Base-by-base conservation (phyloP, 2,329 filamentous ascomycete species). In the Phoma sp. region DNA sequence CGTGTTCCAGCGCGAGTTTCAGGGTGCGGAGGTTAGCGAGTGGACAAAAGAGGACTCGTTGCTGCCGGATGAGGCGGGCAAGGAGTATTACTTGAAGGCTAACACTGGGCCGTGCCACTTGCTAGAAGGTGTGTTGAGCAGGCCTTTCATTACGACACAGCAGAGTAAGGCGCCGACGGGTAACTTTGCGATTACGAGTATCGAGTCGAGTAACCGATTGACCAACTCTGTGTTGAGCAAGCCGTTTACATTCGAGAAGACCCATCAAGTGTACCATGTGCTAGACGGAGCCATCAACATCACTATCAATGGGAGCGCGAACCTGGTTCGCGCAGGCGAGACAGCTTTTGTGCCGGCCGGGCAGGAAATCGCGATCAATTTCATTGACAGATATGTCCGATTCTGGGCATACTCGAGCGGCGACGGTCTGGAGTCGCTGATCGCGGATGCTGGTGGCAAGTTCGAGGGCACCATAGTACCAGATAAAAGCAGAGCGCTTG, bases 401-500 rank as follows among this genome's bases (percentile, higher is more conserved):
- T 61, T 65, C 33, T 65, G 62, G 62, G 50, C 60, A 6, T 65
- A 60, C 29, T 53, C 62, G 28, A 65, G 58, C 32, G 62, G 62
- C 2, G 23, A 57, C 25, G 62, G 60, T n/a, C 23, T 65, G 34
- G 62, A 65, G 39, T 45, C 56, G 15, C 29, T 63, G 26, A 58
- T 65, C 23, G 38, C 51, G 2, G 56, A 60, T n/a, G 62, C 58
- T 20, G 62, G 62, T 12, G 56, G 50, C 7, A 38, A 33, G 14
- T 64, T 52, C 18, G 53, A 60, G 14, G 61, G 60, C 6, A 59
- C 46, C 10, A 51, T 64, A 9, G 55, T 64, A 17, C 60, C 60
- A 23, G 60, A 64, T 36, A 47, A 59, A 30, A 42, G 37, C 28
- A 20, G 43, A 12, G 18, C 20, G 3, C 15, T 52, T 14, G 54